Evolutionary conservation across 2,329 filamentous ascomycete species (phyloP).

Genomic region (Ophiosphaerella korrae): DNA sequence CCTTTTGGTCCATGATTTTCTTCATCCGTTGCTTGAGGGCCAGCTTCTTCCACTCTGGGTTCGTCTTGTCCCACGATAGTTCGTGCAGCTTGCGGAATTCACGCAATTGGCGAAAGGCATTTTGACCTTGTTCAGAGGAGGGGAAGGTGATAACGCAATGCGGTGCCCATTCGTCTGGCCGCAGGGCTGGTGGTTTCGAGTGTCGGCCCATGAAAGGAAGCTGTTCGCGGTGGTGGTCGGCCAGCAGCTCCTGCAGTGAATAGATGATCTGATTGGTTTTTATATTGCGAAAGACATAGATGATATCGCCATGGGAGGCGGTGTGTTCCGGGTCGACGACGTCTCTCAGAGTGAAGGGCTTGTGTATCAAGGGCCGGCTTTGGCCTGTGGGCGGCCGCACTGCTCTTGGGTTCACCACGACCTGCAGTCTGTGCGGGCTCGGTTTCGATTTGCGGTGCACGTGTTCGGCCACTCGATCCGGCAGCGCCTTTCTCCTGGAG

Average conservation of each 20-base stretch:
- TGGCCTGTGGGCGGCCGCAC: constrained; percentile 25
- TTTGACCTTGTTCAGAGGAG: constrained; percentile 54
- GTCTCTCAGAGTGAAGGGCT: constrained; percentile 49
- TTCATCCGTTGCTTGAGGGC: constrained; percentile 58
- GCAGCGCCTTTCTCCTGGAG: constrained; percentile 12
- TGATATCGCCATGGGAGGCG: constrained; percentile 59
- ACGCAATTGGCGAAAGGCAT: constrained; percentile 62
- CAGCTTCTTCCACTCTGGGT: constrained; percentile 49
- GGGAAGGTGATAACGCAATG: constrained; percentile 64
- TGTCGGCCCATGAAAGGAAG: constrained; percentile 68
- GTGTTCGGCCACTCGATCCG: constrained; percentile 22
- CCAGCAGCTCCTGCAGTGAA: constrained; percentile 61
- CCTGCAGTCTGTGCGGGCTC: constrained; percentile 25
- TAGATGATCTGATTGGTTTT: constrained; percentile 69
- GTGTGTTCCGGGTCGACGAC: constrained; percentile 35
- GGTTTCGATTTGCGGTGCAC: constrained; percentile 35
- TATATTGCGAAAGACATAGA: constrained; percentile 67
- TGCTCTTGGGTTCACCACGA: constrained; percentile 31
- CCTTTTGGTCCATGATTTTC: constrained; percentile 67
- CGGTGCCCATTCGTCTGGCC: constrained; percentile 67
- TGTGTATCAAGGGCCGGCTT: constrained; percentile 12
- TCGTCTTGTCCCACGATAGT: constrained; percentile 53
- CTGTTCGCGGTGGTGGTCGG: constrained; percentile 62
- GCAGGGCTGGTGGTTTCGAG: constrained; percentile 61
- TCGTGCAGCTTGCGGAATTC: constrained; percentile 66